Base-by-base conservation (phyloP, 306 rosid species). In the Acacia acuminata region DNA sequence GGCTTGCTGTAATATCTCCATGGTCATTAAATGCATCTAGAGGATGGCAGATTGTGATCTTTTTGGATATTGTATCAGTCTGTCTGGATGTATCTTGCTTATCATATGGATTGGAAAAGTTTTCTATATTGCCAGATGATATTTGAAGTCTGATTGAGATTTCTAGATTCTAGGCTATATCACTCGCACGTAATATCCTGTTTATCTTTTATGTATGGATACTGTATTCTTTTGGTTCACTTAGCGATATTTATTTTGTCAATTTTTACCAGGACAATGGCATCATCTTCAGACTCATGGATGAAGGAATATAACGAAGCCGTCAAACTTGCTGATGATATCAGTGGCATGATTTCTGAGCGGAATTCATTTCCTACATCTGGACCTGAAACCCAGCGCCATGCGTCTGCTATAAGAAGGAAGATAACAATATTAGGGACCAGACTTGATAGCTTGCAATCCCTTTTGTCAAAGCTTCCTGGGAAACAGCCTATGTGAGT, bases 371-470 rank as follows among this genome's bases (percentile, higher is more conserved):
- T 86, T 56, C 85, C 96, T 10, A 66, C 91, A 66, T 87, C 98
- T 50, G 99, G 99, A 70, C 97, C 98, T 48, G 99, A 96, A 55
- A 76, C 91, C 47, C 99, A 96, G 87, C 97, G 98, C 17, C 94
- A 96, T 83, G 92, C 88, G 48, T 92, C 99, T 76, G 90, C 99
- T 75, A 94, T 94, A 58, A 92, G 99, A 85, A 92, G 99, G 89
- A 96, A 96, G 87, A 94, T 90, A 84, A 92, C 98, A 53, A 96
- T 96, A 84, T 89, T 96, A 80, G 98, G 97, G 86, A 94, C 98
- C 53, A 89, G 99, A 84, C 94, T 96, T 79, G 99, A 96, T 87
- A 94, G 94, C 87, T 92, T 96, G 89, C 97, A 88, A 77, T 88
- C 94, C 79, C 91, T 89, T 84, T 75, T 94, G 82, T 77, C 90